These are phyloP conservation scores for Bauhinia variegata DNA, from an alignment of 306 rosid genomes.

Conservation along the genomic window DNA sequence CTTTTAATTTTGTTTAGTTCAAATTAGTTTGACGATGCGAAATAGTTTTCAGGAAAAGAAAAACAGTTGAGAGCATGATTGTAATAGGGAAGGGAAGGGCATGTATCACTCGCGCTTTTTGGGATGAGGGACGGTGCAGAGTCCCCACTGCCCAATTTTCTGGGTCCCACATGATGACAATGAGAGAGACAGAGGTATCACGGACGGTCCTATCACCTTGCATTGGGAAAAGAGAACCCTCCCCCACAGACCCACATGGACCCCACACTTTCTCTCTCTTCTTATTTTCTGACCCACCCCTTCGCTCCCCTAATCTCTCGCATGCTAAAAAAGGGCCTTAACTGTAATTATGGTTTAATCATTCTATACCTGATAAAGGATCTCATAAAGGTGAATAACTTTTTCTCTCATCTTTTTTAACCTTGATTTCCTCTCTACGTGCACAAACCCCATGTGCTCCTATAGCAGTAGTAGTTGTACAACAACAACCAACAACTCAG, in stretches of 20 bases:
- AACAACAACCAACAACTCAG: neutral
- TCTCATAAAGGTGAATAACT: conserved; percentile 62
- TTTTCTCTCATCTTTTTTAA: conserved; percentile 41
- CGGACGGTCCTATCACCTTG: conserved; percentile 80
- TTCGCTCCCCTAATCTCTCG: conserved; percentile 32
- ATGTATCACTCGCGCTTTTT: conserved; percentile 31
- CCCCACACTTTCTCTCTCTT: conserved; percentile 33
- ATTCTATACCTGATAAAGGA: conserved; percentile 48
- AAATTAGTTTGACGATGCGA: too few species aligned
- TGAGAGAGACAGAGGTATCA: conserved; percentile 58
- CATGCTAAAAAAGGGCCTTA: conserved; percentile 43
- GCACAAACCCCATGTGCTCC: conserved; percentile 14
- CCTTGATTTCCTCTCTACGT: conserved; percentile 30
- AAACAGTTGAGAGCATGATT: too few species aligned
- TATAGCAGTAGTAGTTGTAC: too few species aligned
- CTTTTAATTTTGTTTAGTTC: too few species aligned
- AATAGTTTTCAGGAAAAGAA: too few species aligned
- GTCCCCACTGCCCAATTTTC: conserved; percentile 31
- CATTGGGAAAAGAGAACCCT: conserved; percentile 52
- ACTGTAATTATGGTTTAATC: conserved; percentile 73
- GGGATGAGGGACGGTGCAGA: conserved; percentile 45
- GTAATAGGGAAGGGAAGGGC: conserved; percentile 6
- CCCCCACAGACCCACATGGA: conserved; percentile 35
- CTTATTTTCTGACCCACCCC: conserved; percentile 11
- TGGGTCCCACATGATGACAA: conserved; percentile 47